Base-by-base conservation (phyloP, 2,329 filamentous ascomycete genomes). In the Hansfordia pulvinata region DNA sequence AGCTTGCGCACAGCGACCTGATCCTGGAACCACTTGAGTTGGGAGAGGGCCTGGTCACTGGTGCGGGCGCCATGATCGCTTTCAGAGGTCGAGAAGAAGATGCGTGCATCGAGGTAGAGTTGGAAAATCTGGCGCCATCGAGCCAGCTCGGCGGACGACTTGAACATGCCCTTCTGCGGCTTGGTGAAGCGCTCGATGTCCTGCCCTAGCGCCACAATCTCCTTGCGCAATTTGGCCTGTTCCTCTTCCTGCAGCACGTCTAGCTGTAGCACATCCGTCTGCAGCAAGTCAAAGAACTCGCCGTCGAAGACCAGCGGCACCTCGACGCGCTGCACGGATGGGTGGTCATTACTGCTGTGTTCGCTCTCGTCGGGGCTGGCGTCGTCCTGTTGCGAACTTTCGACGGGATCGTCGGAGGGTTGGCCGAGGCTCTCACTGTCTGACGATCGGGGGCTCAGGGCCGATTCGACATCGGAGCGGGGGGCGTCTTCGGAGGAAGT, bases 71-170 rank as follows among this genome's bases (percentile, higher is more conserved):
- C 79, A 30, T 77, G 73, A 36, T 82, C 75, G 17, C 55, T 53
- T 47, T 92, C 83, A 17, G 71, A 69, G 0, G 76, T 79, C 2
- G 80, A 83, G 47, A 90, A 90, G 54, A 93, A 93, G 17, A 92
- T 64, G 29, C 77, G 69, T 6, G 77, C 76, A 30, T 90, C 76
- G 9, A 86, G 54, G 42, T 93, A 93, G 1, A 88, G 54, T 32
- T 84, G 75, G 41, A 93, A 88, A 35, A 93, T 75, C 36, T 77
- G 66, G 25, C 84, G 70, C 84, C 84, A 93, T 19, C 65, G 66
- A 28, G 74, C 69, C 14, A 92, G 54, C 43, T 90, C 79, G 23
- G 64, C 54, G 27, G 55, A 62, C 23, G 61, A 74, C 34, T 66
- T 70, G n/a, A n/a, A n/a, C 23, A 68, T 64, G 12, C 70, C 66